Conservation (phyloP, 495 filamentous ascomycete species). For the Neurospora sp. region DNA sequence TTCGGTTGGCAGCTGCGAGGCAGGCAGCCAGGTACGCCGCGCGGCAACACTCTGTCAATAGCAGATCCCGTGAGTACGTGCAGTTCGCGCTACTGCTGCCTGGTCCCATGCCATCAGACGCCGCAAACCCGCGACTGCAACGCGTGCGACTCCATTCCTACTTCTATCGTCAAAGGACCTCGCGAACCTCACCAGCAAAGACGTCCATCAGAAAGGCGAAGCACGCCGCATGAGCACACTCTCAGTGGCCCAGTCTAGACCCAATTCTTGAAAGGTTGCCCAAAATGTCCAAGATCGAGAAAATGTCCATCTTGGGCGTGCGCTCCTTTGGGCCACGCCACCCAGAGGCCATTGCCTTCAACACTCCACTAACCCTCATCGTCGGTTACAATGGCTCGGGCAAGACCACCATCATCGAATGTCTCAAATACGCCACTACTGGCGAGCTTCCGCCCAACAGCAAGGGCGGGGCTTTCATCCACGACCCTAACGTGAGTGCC, state of each 20-base stretch:
- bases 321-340: slow-evolving; percentile 79
- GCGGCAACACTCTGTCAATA: too few relatives aligned
- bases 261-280: not conserved
- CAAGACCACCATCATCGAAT: slow-evolving; percentile 98
- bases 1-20: too few relatives aligned
- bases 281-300: slow-evolving; percentile 69
- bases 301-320: slow-evolving; percentile 75
- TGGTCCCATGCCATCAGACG: not conserved
- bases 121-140: not conserved
- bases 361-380: slow-evolving; percentile 85
- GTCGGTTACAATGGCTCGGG: slow-evolving; percentile 96
- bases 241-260: not conserved
- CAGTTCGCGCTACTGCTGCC: not conserved
- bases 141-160: slow-evolving; percentile 1
- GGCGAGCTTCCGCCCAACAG: slow-evolving; percentile 90
- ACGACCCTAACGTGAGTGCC: slow-evolving; percentile 68
- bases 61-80: not conserved
- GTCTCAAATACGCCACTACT: slow-evolving; percentile 95
- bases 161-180: not conserved
- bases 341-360: slow-evolving; percentile 77
- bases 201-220: not conserved
- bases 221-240: slow-evolving; percentile 1
- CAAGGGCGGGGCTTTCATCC: slow-evolving; percentile 89
- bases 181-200: not conserved
- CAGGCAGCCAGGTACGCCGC: too few relatives aligned